Percentiles rank a stretch among this genome's conserved stretches.
phyloP scores from a whole-genome alignment of 2,329 filamentous ascomycete species.

The Calonectria montana region DNA sequence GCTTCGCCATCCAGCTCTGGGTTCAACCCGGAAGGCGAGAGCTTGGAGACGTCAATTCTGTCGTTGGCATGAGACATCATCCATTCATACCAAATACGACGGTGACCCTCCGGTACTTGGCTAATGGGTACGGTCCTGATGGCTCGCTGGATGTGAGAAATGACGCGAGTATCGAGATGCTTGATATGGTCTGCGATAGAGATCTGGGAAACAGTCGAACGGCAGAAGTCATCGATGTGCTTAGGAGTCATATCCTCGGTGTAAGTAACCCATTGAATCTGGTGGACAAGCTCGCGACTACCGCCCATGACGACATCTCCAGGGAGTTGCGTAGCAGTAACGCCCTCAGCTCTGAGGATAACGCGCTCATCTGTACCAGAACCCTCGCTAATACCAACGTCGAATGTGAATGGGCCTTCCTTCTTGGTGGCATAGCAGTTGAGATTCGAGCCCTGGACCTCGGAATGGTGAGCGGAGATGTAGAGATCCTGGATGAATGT shows the following conservation, averaged over 20 bases:
- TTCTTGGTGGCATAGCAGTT: slow-evolving; percentile 16
- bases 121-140: slow-evolving; percentile 3
- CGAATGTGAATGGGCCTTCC: slow-evolving; percentile 11
- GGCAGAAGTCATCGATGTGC: slow-evolving; percentile 3
- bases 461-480: slow-evolving; percentile 1
- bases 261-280: slow-evolving; percentile 15
- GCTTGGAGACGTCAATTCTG: slow-evolving; percentile 5
- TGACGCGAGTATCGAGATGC: slow-evolving; percentile 5
- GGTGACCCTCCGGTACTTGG: slow-evolving; percentile 3
- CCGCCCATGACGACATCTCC: slow-evolving; percentile 4
- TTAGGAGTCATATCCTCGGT: slow-evolving; percentile 3
- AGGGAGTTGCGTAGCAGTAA: slow-evolving; percentile 8
- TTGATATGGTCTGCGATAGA: slow-evolving; percentile 7
- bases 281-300: slow-evolving; percentile 15
- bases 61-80: slow-evolving; percentile 13
- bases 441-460: slow-evolving; percentile 3
- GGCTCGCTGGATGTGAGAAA: slow-evolving; percentile 17
- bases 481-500: slow-evolving; percentile 16
- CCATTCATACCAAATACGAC: slow-evolving; percentile 20
- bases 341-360: slow-evolving; percentile 1
- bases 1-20: slow-evolving; percentile 10
- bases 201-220: background rate
- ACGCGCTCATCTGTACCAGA: background rate
- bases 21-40: background rate
- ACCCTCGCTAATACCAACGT: slow-evolving; percentile 5